phyloP scores from a whole-genome alignment of 2,329 filamentous ascomycete species.

The Passalora sequoiae region DNA sequence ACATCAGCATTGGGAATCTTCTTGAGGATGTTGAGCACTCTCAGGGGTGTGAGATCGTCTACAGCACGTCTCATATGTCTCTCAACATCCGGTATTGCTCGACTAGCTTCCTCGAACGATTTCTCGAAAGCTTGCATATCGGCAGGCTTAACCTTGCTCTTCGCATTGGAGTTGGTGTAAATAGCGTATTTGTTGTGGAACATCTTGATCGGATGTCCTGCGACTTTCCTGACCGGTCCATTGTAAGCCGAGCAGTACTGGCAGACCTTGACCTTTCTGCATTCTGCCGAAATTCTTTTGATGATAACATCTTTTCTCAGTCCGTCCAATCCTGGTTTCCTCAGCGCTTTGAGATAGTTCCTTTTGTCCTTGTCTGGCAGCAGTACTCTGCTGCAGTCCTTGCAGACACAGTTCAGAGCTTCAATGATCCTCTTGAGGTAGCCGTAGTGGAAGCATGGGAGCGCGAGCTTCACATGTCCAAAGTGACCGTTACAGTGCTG shows the following conservation, averaged over 20 bases:
- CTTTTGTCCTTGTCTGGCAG: constrained; percentile 75
- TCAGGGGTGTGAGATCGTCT: constrained; percentile 86
- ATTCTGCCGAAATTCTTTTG: constrained; percentile 85
- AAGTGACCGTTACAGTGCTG: constrained; percentile 92
- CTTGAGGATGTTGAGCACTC: constrained; percentile 87
- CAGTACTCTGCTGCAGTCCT: constrained; percentile 78
- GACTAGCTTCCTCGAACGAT: constrained; percentile 75
- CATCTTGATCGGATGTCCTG: constrained; percentile 77
- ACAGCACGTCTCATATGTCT: constrained; percentile 88
- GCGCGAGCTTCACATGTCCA: constrained; percentile 80
- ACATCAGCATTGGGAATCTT: constrained; percentile 80
- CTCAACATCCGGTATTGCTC: constrained; percentile 74
- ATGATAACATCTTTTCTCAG: constrained; percentile 75
- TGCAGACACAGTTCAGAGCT: constrained; percentile 93
- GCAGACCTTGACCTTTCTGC: constrained; percentile 78
- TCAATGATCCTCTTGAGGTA: constrained; percentile 91
- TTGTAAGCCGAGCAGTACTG: constrained; percentile 77
- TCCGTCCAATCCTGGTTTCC: constrained; percentile 79
- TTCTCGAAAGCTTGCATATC: constrained; percentile 81
- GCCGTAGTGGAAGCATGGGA: constrained; percentile 92
- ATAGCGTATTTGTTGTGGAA: constrained; percentile 86
- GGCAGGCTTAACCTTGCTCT: constrained; percentile 74
- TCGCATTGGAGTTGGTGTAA: constrained; percentile 82
- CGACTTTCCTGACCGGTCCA: constrained; percentile 85
- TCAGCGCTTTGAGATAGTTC: constrained; percentile 70